Conservation (phyloP, 345 rosid species). For the Alliaria petiolata region DNA sequence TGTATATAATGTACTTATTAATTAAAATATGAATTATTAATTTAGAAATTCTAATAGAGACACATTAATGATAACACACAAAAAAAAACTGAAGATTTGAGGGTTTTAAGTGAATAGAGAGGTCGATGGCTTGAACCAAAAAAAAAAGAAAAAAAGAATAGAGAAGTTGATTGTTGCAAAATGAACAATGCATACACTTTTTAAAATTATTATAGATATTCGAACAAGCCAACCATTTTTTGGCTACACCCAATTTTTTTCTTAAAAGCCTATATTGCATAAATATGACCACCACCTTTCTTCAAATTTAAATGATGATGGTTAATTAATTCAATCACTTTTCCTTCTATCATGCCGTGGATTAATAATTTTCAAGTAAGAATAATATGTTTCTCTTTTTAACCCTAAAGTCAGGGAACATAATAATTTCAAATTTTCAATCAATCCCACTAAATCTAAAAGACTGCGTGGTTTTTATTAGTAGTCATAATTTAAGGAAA, state of each 20-base stretch:
- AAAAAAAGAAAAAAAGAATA: too few species aligned
- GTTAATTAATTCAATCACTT: conserved; percentile 13
- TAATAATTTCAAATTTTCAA: conserved; percentile 22
- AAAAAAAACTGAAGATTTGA: neutral
- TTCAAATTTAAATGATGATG: neutral
- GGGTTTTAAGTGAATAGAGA: too few species aligned
- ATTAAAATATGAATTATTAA: neutral
- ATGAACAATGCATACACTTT: too few species aligned
- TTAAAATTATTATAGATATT: too few species aligned
- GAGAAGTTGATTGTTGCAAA: neutral
- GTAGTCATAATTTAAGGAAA: neutral
- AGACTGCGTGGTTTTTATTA: neutral
- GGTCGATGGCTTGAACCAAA: too few species aligned
- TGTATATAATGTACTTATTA: too few species aligned
- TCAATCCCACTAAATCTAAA: neutral
- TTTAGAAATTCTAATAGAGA: too few species aligned
- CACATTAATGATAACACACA: too few species aligned
- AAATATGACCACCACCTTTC: neutral
- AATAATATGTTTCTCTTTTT: conserved; percentile 4
- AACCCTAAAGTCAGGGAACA: conserved; percentile 15
- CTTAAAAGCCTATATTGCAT: neutral
- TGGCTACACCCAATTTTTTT: neutral
- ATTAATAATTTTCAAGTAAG: neutral
- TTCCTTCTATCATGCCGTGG: conserved; percentile 32
- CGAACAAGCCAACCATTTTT: neutral